A percentile compares a stretch with the other conserved stretches of the same genome.
Evolutionary conservation across 192 early-diverging fungal species (phyloP).

Genomic region (Linnemannia schmuckeri): DNA sequence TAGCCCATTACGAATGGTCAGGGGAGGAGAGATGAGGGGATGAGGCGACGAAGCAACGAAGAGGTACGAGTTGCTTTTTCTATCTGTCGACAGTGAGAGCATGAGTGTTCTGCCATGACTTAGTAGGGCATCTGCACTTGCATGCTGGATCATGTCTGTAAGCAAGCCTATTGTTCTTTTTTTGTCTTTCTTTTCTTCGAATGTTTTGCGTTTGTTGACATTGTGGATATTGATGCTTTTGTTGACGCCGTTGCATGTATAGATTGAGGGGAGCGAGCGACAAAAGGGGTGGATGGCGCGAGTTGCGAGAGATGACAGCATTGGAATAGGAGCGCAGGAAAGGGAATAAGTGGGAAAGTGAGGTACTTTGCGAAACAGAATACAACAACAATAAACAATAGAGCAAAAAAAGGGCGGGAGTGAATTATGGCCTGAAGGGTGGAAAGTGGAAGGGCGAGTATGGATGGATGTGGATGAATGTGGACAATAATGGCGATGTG

Average conservation of each 20-base stretch:
- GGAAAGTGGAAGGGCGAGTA: background rate
- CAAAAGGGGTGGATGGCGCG: background rate
- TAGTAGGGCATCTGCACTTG: background rate
- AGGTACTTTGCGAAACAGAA: background rate
- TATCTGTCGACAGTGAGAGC: background rate
- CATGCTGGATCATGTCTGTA: background rate
- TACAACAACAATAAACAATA: background rate
- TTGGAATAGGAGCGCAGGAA: constrained; percentile 18
- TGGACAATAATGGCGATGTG: background rate
- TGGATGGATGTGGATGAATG: background rate
- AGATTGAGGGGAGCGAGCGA: background rate
- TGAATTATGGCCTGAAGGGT: background rate
- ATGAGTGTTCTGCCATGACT: background rate
- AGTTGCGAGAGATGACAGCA: constrained; percentile 4
- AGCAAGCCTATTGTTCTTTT: background rate
- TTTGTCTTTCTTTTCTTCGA: background rate
- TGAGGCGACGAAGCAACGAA: background rate
- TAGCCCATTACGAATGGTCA: background rate
- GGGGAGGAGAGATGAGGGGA: background rate
- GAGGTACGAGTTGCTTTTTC: background rate
- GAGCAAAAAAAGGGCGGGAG: background rate
- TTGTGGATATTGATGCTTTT: background rate
- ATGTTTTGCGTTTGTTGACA: constrained; percentile 2
- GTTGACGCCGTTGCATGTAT: constrained; percentile 1
- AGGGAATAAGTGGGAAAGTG: constrained; percentile 1